Base-by-base conservation (phyloP, 192 early-diverging fungal genomes). In the Cetraspora pellucida region DNA sequence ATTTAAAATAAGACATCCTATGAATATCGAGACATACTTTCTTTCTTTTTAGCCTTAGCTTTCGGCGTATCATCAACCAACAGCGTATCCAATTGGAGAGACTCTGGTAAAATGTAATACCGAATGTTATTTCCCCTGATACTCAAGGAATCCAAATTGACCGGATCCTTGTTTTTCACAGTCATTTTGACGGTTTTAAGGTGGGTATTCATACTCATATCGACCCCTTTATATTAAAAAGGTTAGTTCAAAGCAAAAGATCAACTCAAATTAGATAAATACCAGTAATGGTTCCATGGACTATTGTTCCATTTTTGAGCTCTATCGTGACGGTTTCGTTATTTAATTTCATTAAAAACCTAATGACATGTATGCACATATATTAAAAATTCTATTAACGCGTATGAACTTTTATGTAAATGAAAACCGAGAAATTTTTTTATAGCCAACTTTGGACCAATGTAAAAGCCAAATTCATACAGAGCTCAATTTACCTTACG, bases 201-300 rank as follows among this genome's bases (percentile, higher is more conserved):
- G 84, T 99, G 98, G 77, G 95, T 98, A 85, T 99, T 99, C 98
- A 99, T 99, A 84, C 92, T 93, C 96, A 99, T 97, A 79, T 99
- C 98, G 25, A 98, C 96, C 59, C 93, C 93, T 89, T 66, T 11
- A 77, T 3, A 80, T 16, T 14, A 64, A 44, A 37, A 25, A 31
- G 21, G 5, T 49, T 54, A 25, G 37, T 9, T 64, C 21, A 50
- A 23, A 49, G 16, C 25, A 23, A 25, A 21, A 61, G 16, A 46
- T 25, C 60, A 7, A 37, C 37, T 57, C 44, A 31, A 58, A 14
- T 13, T 10, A 43, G 10, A 21, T 27, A 50, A 60, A 54, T 81
- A 72, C 90, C 91, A 45, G 94, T 95, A 71, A 99, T 91, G 21
- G 97, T 99, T 68, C 98, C 98, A 81, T 94, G 91, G 49, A 99